Evolutionary conservation across 202 grass and related monocot species (phyloP), one percentile per base, ranked within the genome.

Genomic region (Eragrostis tef): DNA sequence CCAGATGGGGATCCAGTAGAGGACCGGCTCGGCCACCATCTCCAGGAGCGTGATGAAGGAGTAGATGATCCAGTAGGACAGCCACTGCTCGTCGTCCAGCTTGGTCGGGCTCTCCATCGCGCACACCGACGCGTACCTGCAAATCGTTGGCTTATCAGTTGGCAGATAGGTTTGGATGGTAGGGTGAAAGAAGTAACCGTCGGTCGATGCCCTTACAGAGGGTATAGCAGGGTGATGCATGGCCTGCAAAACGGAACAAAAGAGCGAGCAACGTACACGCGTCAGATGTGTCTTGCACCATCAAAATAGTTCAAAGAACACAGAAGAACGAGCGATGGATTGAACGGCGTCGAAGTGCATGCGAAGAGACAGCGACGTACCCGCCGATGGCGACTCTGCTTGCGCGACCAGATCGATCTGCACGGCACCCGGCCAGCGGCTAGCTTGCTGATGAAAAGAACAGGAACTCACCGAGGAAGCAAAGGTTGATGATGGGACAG

Each of bases 1-100:
- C 94, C 94, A 97, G 13, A 97, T 46, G 4, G 91, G 89, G n/a
- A 97, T 85, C 94, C 89, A 97, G 70, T 78, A 42, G 8, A 94
- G 80, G 52, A 97, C 64, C 0, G 87, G 87, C 19, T 94, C 85
- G 0, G 87, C 80, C 66, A 90, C 64, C 89, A 94, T 78, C 77
- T 97, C 94, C 21, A 97, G 64, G 61, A 97, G 89, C 41, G 94
- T 94, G 50, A 94, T 56, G 84, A 90, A 87, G 26, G 91, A 97
- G 80, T 97, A 90, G 56, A 94, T 73, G 34, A 97, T 94, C 94
- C 94, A 97, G 83, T 97, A 97, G 20, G 94, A 89, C 75, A 97
- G 77, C 94, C 94, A 97, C 69, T 92, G 94, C 67, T 92, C 91
- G 77, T 94, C 94, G 15, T 97, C 89, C 20, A 67, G 49, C 83